These are phyloP conservation scores for Lentinula sp. DNA, from an alignment of 768 basidiomycete species.

Conservation along the genomic window DNA sequence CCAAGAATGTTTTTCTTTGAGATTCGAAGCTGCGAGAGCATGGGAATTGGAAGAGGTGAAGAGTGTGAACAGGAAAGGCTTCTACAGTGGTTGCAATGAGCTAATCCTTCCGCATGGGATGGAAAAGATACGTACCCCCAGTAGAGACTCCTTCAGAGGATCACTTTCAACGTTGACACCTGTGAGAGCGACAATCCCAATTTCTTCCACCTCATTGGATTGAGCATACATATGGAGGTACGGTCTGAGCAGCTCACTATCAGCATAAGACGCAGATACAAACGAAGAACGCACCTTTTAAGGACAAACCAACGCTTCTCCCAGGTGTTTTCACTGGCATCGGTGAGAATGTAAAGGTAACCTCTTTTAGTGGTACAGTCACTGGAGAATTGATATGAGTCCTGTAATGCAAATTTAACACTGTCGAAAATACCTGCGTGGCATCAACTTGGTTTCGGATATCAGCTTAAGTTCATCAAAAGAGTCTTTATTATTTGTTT, in stretches of 20 bases:
- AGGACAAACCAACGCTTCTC: slow-evolving; percentile 82
- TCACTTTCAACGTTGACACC: slow-evolving; percentile 85
- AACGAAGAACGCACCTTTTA: slow-evolving; percentile 47
- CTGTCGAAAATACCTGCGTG: slow-evolving; percentile 47
- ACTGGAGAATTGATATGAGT: slow-evolving; percentile 30
- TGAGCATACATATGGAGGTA: slow-evolving; percentile 86
- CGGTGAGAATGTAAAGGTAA: slow-evolving; percentile 68
- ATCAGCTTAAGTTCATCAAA: slow-evolving; percentile 60
- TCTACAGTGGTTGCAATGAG: slow-evolving; percentile 34
- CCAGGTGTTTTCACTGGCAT: slow-evolving; percentile 81
- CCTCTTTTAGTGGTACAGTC: slow-evolving; percentile 85
- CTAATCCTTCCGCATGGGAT: not conserved
- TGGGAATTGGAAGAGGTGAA: slow-evolving; percentile 92
- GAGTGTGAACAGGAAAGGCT: slow-evolving; percentile 81
- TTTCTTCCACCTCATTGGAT: slow-evolving; percentile 79
- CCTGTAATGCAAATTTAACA: not conserved
- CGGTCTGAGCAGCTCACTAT: slow-evolving; percentile 47
- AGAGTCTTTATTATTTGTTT: slow-evolving; percentile 28
- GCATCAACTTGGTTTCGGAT: slow-evolving; percentile 66
- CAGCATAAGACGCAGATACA: slow-evolving; percentile 2
- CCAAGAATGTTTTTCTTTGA: slow-evolving; percentile 85
- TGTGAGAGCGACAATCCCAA: slow-evolving; percentile 73
- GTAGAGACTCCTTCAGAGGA: slow-evolving; percentile 79
- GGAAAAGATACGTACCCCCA: slow-evolving; percentile 57
- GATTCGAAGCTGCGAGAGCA: slow-evolving; percentile 75